A percentile compares a stretch with the other conserved stretches of the same genome.
phyloP scores from a whole-genome alignment of 148 eudicot species.

The Rhododendron williamsianum region DNA sequence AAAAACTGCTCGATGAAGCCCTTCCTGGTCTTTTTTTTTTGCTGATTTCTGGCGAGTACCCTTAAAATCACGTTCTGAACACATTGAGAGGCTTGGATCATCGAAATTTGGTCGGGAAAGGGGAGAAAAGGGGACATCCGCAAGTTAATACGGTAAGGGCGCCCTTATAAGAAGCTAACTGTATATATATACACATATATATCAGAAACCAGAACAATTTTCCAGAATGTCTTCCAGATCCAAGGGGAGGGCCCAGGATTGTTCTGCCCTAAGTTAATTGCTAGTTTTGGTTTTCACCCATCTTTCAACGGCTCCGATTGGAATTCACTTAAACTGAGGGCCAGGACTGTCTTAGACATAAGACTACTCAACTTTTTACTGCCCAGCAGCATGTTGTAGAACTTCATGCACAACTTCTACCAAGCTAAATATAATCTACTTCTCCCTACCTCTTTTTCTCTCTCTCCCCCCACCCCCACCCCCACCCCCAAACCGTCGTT shows the following conservation, averaged over 20 bases:
- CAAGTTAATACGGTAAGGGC: no score
- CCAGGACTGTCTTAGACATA: neutral
- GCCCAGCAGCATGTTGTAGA: neutral
- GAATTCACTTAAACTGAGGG: neutral
- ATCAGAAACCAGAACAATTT: neutral
- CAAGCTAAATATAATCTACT: neutral
- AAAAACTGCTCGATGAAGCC: no score
- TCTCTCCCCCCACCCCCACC: no score
- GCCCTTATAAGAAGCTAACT: no score
- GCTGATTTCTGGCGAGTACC: no score
- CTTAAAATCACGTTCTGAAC: no score
- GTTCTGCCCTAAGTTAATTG: neutral
- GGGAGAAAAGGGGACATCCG: no score
- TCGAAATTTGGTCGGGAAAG: no score
- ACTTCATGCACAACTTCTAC: neutral
- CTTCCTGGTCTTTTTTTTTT: no score
- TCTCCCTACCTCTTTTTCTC: neutral
- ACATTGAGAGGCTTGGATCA: no score
- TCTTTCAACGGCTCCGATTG: neutral
- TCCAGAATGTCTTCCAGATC: neutral
- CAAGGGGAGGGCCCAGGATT: neutral
- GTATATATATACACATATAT: no score
- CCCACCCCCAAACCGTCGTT: no score
- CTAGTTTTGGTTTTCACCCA: neutral
- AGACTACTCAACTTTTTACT: neutral